Base-by-base conservation (phyloP, 495 filamentous ascomycete species). In the Podospora bellae-mahoneyi region DNA sequence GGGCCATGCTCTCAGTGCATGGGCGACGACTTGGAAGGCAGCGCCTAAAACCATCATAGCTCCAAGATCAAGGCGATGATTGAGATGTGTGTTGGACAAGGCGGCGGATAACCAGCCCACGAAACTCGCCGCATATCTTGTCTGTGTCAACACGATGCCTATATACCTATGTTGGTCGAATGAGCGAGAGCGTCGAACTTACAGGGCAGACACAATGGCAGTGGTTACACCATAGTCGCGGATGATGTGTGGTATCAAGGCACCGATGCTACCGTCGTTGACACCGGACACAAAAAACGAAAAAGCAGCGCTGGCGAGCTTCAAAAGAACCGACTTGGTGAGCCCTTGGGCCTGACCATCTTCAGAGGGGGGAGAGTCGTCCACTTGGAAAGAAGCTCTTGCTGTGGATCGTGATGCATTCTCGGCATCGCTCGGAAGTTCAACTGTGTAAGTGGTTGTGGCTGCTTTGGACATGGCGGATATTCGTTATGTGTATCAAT, bases 191-290 rank as follows among this genome's bases (percentile, higher is more conserved):
- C 1, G 39, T 13, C 15, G 9, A 23, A 76, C 78, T 66, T 79
- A 84, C 73, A 85, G 69, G 66, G 81, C 78, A 1, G 84, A 84
- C 28, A 86, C 78, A 65, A 81, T 75, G 20, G 81, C 79, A 1
- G 84, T 85, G 19, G 76, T 79, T 32, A 87, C 80, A 2, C 73
- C 56, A 66, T 86, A 86, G 18, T 72, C 74, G 3, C 78, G 73
- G 18, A 85, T 75, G n/a, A 87, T 76, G 72, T 88, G 85, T 0
- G 85, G 85, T 53, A 87, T 82, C 19, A 88, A 64, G 0, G 85
- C 78, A 3, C 85, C 85, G 3, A 87, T 73, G 72, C 79, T 83
- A 55, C 85, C 85, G 70, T 87, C 85, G 65, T 85, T 86, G 64
- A 83, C 74, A 15, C 84, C 84, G 5, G 83, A 83, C 30, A 81